Evolutionary conservation across 2,329 filamentous ascomycete species (phyloP).

Genomic region (Helotiales sp.): DNA sequence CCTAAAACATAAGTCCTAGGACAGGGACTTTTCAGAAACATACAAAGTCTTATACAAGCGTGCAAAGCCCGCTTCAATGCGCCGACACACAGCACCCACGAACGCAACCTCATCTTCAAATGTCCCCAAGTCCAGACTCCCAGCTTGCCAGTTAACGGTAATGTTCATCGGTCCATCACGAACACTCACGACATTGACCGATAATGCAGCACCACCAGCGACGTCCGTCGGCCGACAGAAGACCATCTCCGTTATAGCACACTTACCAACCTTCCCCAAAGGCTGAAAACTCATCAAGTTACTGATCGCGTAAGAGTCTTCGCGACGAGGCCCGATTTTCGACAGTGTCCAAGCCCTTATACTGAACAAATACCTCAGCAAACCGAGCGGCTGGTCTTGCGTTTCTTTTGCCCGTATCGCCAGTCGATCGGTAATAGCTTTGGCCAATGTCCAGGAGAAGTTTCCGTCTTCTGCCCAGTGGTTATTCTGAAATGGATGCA

Average conservation of each 20-base stretch:
- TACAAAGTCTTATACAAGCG: not conserved
- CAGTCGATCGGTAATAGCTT: not conserved
- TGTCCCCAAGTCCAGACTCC: not conserved
- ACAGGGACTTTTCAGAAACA: not conserved
- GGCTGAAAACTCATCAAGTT: slow-evolving; percentile 2
- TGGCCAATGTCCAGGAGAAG: slow-evolving; percentile 1
- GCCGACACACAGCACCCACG: not conserved
- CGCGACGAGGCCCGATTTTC: not conserved
- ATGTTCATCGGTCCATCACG: not conserved
- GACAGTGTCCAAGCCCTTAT: not conserved
- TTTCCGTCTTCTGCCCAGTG: not conserved
- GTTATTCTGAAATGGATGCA: not conserved
- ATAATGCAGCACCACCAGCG: not conserved
- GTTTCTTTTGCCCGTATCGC: not conserved
- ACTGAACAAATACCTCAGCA: slow-evolving; percentile 6
- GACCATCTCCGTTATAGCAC: not conserved
- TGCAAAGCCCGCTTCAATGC: not conserved
- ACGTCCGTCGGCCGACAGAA: slow-evolving; percentile 11
- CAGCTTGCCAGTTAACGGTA: slow-evolving; percentile 1
- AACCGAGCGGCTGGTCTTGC: slow-evolving; percentile 5
- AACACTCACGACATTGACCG: slow-evolving; percentile 4
- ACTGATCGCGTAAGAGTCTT: slow-evolving; percentile 3
- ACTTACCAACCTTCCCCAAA: not conserved
- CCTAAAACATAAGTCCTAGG: not conserved
- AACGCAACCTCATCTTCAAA: not conserved